phyloP scores from a whole-genome alignment of 208 protist genomes.

The Trypanosoma boissoni region DNA sequence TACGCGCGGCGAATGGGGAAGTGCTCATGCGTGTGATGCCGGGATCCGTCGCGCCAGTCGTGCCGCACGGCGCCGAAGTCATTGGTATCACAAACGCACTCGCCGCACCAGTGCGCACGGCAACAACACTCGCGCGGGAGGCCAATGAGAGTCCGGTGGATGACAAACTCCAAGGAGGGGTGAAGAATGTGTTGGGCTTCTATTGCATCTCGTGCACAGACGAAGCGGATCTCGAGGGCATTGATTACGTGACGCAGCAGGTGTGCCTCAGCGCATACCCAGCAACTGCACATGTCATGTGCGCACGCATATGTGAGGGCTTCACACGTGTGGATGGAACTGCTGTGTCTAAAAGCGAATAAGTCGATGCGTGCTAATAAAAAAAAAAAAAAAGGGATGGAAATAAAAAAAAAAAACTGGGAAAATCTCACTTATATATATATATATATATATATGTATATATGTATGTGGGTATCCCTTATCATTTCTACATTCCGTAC shows the following conservation, averaged over 20 bases:
- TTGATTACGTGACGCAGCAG: slow-evolving; percentile 75
- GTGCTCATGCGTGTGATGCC: slow-evolving; percentile 77
- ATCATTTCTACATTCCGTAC: too few relatives aligned
- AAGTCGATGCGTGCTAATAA: background rate
- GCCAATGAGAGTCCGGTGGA: slow-evolving; percentile 40
- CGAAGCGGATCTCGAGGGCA: slow-evolving; percentile 62
- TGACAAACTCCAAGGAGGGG: slow-evolving; percentile 73
- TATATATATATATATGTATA: background rate
- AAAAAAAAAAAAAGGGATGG: background rate
- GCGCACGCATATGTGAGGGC: slow-evolving; percentile 73
- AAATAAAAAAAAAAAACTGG: slow-evolving; percentile 1
- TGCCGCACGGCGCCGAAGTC: slow-evolving; percentile 78
- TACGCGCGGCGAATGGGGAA: slow-evolving; percentile 58
- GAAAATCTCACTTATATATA: background rate
- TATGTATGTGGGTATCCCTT: background rate
- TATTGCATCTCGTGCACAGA: slow-evolving; percentile 87
- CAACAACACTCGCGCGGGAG: slow-evolving; percentile 31
- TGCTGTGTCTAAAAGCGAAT: background rate
- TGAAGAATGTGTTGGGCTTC: slow-evolving; percentile 77
- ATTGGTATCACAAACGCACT: slow-evolving; percentile 71
- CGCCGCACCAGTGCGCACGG: slow-evolving; percentile 49
- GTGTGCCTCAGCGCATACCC: slow-evolving; percentile 79
- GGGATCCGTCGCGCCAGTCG: slow-evolving; percentile 76
- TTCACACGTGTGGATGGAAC: slow-evolving; percentile 26
- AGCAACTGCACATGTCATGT: slow-evolving; percentile 73